These are phyloP conservation scores for Plenodomus biglobosus DNA, from an alignment of 2,329 filamentous ascomycete species.

Conservation along the genomic window DNA sequence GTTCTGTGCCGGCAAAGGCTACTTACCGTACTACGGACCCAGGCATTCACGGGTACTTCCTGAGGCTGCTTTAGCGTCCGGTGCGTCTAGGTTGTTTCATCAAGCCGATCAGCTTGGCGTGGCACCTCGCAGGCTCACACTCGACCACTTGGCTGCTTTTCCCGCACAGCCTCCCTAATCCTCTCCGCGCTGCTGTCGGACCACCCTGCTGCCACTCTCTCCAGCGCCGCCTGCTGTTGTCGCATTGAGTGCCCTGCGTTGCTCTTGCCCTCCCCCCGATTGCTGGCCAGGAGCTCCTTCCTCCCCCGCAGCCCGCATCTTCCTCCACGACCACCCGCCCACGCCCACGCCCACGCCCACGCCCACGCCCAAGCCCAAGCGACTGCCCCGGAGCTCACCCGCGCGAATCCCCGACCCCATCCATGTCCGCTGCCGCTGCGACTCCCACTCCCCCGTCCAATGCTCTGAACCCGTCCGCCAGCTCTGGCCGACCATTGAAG, in stretches of 20 bases:
- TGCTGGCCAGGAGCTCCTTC: constrained; percentile 13
- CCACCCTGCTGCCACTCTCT: constrained; percentile 20
- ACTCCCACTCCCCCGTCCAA: constrained; percentile 37
- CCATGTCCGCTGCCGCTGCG: constrained; percentile 40
- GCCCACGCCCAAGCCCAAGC: constrained; percentile 10
- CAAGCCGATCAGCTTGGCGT: constrained; percentile 25
- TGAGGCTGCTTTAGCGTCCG: constrained; percentile 23
- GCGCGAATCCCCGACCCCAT: constrained; percentile 17
- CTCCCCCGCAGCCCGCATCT: constrained; percentile 20
- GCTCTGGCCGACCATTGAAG: constrained; percentile 50
- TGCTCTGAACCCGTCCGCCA: constrained; percentile 40
- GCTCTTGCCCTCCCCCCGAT: constrained; percentile 10
- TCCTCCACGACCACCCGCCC: constrained; percentile 9
- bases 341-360: not conserved
- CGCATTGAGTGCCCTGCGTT: constrained; percentile 33
- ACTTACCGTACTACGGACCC: no score
- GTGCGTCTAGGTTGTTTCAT: constrained; percentile 22
- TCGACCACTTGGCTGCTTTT: constrained; percentile 22
- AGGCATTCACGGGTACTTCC: constrained; percentile 8
- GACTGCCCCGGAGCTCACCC: constrained; percentile 16
- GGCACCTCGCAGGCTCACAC: constrained; percentile 18
- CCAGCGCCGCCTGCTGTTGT: constrained; percentile 8
- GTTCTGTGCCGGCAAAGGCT: no score
- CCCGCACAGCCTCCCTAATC: constrained; percentile 24
- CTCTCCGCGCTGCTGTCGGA: constrained; percentile 18